These are phyloP conservation scores for Coemansia aciculifera DNA, from an alignment of 192 early-diverging fungal species.

Conservation along the genomic window DNA sequence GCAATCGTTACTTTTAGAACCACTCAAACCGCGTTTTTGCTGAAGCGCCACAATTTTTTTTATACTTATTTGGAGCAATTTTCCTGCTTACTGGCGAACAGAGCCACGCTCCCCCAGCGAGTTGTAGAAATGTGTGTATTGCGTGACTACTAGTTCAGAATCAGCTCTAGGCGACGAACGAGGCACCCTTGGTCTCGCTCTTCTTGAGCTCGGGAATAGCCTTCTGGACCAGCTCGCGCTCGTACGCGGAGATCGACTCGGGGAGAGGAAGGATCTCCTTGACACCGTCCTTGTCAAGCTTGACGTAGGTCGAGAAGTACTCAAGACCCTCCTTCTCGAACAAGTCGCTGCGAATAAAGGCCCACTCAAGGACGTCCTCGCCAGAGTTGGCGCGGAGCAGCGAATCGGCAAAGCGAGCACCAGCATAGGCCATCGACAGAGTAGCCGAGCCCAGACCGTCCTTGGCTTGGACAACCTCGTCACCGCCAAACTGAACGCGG, in stretches of 20 bases:
- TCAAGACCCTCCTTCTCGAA: conserved; percentile 62
- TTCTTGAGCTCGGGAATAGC: conserved; percentile 89
- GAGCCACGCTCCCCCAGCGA: background rate
- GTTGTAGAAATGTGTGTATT: background rate
- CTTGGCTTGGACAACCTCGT: conserved; percentile 99
- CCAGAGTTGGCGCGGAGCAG: conserved; percentile 77
- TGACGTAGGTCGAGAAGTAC: conserved; percentile 78
- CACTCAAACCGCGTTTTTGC: background rate
- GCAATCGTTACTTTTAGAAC: background rate
- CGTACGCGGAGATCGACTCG: conserved; percentile 70
- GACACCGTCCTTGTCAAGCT: conserved; percentile 83
- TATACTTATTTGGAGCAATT: background rate
- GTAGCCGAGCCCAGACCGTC: conserved; percentile 90
- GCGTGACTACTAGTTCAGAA: background rate
- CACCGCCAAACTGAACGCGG: conserved; percentile 98
- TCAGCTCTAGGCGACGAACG: conserved; percentile 39
- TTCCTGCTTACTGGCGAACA: background rate
- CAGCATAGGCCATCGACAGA: conserved; percentile 87
- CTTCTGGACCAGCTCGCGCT: conserved; percentile 79
- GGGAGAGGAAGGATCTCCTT: conserved; percentile 83
- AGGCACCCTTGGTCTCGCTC: conserved; percentile 87
- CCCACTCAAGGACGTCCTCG: conserved; percentile 84
- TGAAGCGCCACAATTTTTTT: background rate
- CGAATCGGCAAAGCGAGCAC: conserved; percentile 88
- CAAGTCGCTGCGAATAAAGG: conserved; percentile 77